Percentiles rank a stretch among this genome's conserved stretches.
phyloP scores from a whole-genome alignment of 2,329 filamentous ascomycete genomes.

The Alternaria alternata region DNA sequence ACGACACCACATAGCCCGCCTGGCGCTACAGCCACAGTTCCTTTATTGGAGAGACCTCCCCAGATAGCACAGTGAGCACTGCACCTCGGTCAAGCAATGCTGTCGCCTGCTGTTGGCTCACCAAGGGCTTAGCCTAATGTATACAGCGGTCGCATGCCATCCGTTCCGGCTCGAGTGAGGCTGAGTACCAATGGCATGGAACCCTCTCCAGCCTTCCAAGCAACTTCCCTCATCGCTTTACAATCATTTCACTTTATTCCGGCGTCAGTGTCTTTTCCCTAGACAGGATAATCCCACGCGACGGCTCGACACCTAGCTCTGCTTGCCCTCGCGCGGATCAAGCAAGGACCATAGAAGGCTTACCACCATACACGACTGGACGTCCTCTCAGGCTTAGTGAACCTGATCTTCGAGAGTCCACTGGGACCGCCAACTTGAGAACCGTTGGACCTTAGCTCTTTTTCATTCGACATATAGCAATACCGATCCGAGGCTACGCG shows the following conservation, averaged over 20 bases:
- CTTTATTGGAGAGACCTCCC: constrained; percentile 27
- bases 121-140: constrained; percentile 23
- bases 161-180: constrained; percentile 20
- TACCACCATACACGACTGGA: not conserved
- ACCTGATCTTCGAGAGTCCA: not conserved
- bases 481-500: not conserved
- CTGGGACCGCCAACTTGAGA: not conserved
- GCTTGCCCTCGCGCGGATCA: not conserved
- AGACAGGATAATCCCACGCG: not conserved
- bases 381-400: not conserved
- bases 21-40: constrained; percentile 26
- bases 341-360: not conserved
- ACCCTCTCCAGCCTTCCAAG: constrained; percentile 5
- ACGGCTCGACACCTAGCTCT: constrained; percentile 2
- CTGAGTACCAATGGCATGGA: constrained; percentile 15
- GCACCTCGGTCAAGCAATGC: constrained; percentile 29
- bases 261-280: constrained; percentile 2
- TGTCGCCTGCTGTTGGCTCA: constrained; percentile 18
- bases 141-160: constrained; percentile 11
- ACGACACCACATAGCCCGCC: constrained; percentile 28
- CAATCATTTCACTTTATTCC: constrained; percentile 1
- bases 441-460: not conserved
- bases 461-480: not conserved
- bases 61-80: constrained; percentile 11
- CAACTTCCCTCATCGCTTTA: constrained; percentile 16